Percentiles rank a stretch among this genome's conserved stretches.
Evolutionary conservation across 148 eudicot species (phyloP).

Genomic region (Camellia granthamiana): DNA sequence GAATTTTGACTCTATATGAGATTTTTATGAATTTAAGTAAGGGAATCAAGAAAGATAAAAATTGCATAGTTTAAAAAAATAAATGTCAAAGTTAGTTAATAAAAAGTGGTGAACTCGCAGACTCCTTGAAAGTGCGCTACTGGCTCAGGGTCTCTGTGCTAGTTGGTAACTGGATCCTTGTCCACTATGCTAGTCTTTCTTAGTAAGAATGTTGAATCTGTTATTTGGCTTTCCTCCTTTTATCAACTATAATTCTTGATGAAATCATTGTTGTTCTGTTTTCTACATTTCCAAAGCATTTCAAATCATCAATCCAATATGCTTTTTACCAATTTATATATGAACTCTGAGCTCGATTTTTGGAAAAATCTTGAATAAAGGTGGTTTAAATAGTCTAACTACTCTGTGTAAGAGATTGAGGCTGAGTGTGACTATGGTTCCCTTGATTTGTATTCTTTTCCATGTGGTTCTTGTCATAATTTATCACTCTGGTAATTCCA

Average conservation of each 20-base stretch:
- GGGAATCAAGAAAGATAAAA: background rate
- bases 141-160: background rate
- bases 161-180: background rate
- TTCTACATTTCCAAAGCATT: background rate
- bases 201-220: background rate
- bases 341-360: background rate
- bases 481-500: background rate
- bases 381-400: background rate
- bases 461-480: background rate
- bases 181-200: too few relatives aligned
- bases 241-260: background rate
- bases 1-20: background rate
- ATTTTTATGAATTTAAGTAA: background rate
- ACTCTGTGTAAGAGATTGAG: background rate
- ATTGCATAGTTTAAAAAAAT: background rate
- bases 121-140: background rate
- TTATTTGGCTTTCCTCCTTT: conserved; percentile 3
- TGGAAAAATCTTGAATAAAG: background rate
- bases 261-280: background rate
- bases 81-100: background rate
- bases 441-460: background rate
- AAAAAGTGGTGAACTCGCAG: background rate
- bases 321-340: background rate
- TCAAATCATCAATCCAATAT: background rate
- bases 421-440: background rate